phyloP scores from a whole-genome alignment of 768 basidiomycete species.

The Hemileccinum impolitum region DNA sequence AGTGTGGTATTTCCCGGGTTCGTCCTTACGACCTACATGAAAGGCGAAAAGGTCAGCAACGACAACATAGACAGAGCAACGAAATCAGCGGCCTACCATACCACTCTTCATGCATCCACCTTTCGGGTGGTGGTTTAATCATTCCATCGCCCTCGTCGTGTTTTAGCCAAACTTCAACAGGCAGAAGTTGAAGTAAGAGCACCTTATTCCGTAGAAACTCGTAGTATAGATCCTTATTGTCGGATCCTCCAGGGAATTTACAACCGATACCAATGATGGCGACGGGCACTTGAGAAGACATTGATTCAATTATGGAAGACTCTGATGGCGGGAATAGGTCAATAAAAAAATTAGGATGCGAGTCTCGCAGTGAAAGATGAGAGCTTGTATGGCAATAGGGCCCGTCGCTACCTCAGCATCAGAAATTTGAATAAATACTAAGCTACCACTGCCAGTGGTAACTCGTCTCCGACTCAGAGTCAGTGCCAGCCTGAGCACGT shows the following conservation, averaged over 20 bases:
- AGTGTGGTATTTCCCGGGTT: slow-evolving; percentile 30
- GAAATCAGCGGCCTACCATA: slow-evolving; percentile 21
- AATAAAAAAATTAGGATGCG: no score
- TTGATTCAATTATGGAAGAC: slow-evolving; percentile 7
- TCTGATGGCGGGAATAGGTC: background rate
- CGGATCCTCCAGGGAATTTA: slow-evolving; percentile 32
- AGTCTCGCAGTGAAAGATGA: no score
- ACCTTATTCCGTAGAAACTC: slow-evolving; percentile 32
- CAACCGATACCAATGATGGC: slow-evolving; percentile 33
- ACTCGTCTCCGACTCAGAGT: no score
- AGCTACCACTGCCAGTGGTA: no score
- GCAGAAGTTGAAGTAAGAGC: background rate
- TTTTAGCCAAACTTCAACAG: background rate
- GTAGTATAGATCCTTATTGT: slow-evolving; percentile 29
- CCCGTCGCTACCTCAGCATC: background rate
- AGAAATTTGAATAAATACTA: no score
- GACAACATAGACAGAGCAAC: background rate
- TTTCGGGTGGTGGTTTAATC: slow-evolving; percentile 22
- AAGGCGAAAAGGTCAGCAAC: background rate
- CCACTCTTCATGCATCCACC: slow-evolving; percentile 32
- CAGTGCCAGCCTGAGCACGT: no score
- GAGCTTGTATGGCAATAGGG: no score
- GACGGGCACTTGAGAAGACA: slow-evolving; percentile 30
- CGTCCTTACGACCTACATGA: slow-evolving; percentile 26
- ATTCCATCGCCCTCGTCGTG: slow-evolving; percentile 29